A percentile compares a stretch with the other conserved stretches of the same genome.
Evolutionary conservation across 2,329 filamentous ascomycete species (phyloP).

Genomic region (Sarocladium brachiariae): DNA sequence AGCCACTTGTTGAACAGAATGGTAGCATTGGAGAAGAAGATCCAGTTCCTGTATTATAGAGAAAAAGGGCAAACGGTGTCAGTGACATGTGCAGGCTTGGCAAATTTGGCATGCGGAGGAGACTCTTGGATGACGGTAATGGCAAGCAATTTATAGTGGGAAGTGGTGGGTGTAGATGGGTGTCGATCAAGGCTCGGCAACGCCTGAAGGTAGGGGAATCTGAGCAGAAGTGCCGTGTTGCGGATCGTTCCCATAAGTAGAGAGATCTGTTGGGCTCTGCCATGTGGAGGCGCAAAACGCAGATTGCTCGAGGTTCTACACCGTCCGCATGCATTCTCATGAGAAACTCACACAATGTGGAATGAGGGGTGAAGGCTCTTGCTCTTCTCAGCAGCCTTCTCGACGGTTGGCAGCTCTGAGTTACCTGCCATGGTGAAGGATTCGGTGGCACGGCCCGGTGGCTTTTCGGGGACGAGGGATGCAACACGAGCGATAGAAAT

Average conservation of each 20-base stretch:
- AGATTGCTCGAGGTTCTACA: too few species aligned
- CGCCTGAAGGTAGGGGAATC: neutral
- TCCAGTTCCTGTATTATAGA: constrained; percentile 50
- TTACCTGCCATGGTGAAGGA: constrained; percentile 1
- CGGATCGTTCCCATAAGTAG: too few species aligned
- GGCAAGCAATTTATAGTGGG: too few species aligned
- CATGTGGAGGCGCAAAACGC: too few species aligned
- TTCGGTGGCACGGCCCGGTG: neutral
- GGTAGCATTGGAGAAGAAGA: constrained; percentile 74
- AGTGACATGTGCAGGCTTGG: neutral
- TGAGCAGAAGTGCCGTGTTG: too few species aligned
- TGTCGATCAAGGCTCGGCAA: neutral
- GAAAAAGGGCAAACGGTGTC: neutral
- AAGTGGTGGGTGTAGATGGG: neutral
- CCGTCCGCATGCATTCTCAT: too few species aligned
- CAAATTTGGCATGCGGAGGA: neutral
- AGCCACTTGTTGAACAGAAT: constrained; percentile 94
- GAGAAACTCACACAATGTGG: constrained; percentile 7
- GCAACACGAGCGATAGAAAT: too few species aligned
- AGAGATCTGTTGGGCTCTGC: too few species aligned
- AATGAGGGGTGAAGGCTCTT: constrained; percentile 3
- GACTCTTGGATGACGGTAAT: too few species aligned
- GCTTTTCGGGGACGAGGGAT: too few species aligned
- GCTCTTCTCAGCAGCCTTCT: constrained; percentile 1
- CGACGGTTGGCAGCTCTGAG: neutral